Evolutionary conservation across 1,284 basidiomycete genomes (phyloP).

Genomic region (Rhizopogon hawkerae): DNA sequence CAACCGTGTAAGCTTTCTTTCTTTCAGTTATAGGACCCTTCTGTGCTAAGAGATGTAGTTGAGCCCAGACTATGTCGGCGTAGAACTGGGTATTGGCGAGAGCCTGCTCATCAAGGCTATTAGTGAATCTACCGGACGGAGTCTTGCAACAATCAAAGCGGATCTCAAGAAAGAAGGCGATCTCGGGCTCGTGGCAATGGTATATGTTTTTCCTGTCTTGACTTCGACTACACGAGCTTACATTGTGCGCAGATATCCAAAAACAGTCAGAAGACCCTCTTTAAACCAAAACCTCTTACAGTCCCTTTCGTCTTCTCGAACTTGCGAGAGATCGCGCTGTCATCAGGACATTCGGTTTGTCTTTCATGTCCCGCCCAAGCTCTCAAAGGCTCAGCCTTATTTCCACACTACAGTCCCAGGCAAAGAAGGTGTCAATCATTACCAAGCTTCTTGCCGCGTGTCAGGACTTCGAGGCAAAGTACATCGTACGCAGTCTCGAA

Average conservation of each 20-base stretch:
- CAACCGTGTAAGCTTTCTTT: slow-evolving; percentile 62
- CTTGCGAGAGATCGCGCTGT: slow-evolving; percentile 80
- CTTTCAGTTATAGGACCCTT: neutral
- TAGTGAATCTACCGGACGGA: slow-evolving; percentile 88
- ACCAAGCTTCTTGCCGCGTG: slow-evolving; percentile 92
- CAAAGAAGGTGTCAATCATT: slow-evolving; percentile 92
- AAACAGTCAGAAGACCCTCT: slow-evolving; percentile 89
- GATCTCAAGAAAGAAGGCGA: slow-evolving; percentile 95
- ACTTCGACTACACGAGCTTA: neutral
- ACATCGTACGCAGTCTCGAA: slow-evolving; percentile 91
- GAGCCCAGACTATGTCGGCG: slow-evolving; percentile 91
- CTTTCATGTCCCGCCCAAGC: neutral
- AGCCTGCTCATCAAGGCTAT: slow-evolving; percentile 94
- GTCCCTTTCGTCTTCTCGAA: slow-evolving; percentile 83
- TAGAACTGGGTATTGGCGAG: slow-evolving; percentile 97
- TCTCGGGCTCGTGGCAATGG: slow-evolving; percentile 92
- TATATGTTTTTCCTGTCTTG: slow-evolving; percentile 23
- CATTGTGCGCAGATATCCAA: slow-evolving; percentile 65
- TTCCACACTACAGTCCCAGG: slow-evolving; percentile 61
- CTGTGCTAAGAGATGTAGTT: slow-evolving; percentile 42
- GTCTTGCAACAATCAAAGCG: slow-evolving; percentile 74
- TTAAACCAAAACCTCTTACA: slow-evolving; percentile 89
- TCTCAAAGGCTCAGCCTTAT: slow-evolving; percentile 1
- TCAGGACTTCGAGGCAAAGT: slow-evolving; percentile 86
- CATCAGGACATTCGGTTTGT: slow-evolving; percentile 71